phyloP scores from a whole-genome alignment of 257 asterid species.

The Scutellaria baicalensis region DNA sequence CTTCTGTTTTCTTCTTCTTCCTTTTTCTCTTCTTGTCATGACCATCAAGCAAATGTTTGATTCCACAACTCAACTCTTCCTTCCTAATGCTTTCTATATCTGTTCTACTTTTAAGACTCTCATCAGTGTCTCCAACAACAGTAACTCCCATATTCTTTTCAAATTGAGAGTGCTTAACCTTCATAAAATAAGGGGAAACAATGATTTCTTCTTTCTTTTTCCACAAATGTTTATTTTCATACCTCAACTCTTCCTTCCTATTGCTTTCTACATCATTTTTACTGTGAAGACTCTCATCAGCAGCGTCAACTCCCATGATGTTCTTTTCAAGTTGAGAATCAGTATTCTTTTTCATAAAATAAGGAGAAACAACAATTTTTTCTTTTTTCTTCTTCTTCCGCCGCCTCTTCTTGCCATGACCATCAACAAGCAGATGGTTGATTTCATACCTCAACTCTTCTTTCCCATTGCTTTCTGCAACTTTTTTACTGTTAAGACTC shows the following conservation, averaged over 20 bases:
- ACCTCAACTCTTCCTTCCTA: too few relatives aligned
- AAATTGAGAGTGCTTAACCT: too few relatives aligned
- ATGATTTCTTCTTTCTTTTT: too few relatives aligned
- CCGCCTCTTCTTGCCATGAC: not conserved
- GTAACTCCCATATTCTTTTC: too few relatives aligned
- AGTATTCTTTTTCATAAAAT: not conserved
- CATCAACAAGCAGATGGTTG: not conserved
- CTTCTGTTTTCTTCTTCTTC: not conserved
- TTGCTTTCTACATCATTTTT: not conserved
- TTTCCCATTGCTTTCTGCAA: not conserved
- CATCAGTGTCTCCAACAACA: too few relatives aligned
- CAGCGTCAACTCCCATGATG: not conserved
- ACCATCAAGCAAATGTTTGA: not conserved
- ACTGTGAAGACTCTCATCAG: not conserved
- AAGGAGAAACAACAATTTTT: constrained; percentile 1
- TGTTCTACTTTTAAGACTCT: too few relatives aligned
- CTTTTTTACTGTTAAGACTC: not conserved
- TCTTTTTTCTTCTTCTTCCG: not conserved
- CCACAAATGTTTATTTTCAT: too few relatives aligned
- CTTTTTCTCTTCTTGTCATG: not conserved
- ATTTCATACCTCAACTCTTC: not conserved
- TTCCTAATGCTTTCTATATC: too few relatives aligned
- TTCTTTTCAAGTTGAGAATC: not conserved
- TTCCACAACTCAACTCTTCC: too few relatives aligned
- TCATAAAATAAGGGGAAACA: too few relatives aligned